Conservation (phyloP, 2,329 filamentous ascomycete genomes). For the Diplodia mutila region DNA sequence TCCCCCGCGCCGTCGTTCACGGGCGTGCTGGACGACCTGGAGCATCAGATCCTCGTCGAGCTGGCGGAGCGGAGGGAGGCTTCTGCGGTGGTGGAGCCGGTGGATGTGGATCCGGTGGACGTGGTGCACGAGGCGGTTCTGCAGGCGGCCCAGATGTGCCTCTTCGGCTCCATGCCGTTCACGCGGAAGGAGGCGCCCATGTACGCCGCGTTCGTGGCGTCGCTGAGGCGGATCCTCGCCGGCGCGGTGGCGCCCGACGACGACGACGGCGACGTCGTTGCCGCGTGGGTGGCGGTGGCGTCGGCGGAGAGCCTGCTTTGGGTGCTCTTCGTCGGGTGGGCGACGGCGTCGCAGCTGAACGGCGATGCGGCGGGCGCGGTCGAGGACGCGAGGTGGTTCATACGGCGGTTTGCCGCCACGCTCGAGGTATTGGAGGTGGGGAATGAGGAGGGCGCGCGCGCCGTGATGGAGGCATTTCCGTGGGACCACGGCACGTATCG, state of each 20-base stretch:
- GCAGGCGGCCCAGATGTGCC: constrained; percentile 3
- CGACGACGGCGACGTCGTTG: neutral
- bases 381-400: neutral
- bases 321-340: neutral
- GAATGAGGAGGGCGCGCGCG: neutral
- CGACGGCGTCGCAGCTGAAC: neutral
- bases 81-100: too few relatives aligned
- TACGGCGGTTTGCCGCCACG: neutral
- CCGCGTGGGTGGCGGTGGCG: neutral
- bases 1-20: neutral
- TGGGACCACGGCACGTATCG: neutral
- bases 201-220: neutral
- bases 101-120: neutral
- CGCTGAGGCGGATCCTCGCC: neutral
- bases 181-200: neutral
- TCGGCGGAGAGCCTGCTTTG: neutral
- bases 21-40: neutral
- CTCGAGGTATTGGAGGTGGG: neutral
- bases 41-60: neutral
- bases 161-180: neutral
- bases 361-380: neutral
- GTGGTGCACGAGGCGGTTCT: neutral
- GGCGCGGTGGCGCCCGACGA: too few relatives aligned
- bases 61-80: neutral
- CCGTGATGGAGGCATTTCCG: neutral